Base-by-base conservation (phyloP, 23 red algal species). In the Gracilaria caudata region DNA sequence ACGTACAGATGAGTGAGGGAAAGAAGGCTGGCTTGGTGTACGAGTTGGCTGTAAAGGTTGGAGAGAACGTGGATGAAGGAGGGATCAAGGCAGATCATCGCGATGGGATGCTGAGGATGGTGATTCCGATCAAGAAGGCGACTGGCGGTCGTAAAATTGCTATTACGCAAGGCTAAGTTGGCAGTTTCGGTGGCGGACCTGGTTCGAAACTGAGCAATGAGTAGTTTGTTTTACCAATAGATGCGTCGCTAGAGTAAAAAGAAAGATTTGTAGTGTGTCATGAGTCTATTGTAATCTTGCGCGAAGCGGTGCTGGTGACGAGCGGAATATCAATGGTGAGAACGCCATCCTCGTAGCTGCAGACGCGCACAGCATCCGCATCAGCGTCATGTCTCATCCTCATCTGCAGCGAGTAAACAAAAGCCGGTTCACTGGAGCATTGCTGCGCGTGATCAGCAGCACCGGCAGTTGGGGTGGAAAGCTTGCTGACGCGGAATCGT, bases 401-500 rank as follows among this genome's bases (percentile, higher is more conserved):
- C 70, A 75, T 24, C 35, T 75, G 39, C 39, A 75, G 19, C 3
- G 43, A 38, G 40, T 75, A 75, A 46, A 49, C 23, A 38, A 75
- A 75, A 0, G 70, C 70, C 4, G 70, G 70, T 14, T 49, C 19
- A 9, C 0, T 24, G 1, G 70, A 4, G 40, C 29, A 3, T 6
- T 8, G 29, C 21, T 4, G 19, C 2, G 17, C 28, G 64, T 10
- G 11, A 4, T 10, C 10, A 29, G 11, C 5, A 7, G 26, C 5
- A 16, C 6, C 8, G 35, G 33, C 20, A 9, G 21, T 8, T 9
- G 70, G 29, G 9, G 19, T 25, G 12, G 70, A 6, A 21, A 75
- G 70, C 43, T 75, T 75, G 70, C n/a, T 46, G 43, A 49, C 43
- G 20, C 70, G 70, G 26, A 75, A 75, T n/a, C 70, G 70, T 40